Evolutionary conservation across 2,329 filamentous ascomycete genomes (phyloP), one percentile per base, ranked within the genome.

Genomic region (Pochonia chlamydosporia): DNA sequence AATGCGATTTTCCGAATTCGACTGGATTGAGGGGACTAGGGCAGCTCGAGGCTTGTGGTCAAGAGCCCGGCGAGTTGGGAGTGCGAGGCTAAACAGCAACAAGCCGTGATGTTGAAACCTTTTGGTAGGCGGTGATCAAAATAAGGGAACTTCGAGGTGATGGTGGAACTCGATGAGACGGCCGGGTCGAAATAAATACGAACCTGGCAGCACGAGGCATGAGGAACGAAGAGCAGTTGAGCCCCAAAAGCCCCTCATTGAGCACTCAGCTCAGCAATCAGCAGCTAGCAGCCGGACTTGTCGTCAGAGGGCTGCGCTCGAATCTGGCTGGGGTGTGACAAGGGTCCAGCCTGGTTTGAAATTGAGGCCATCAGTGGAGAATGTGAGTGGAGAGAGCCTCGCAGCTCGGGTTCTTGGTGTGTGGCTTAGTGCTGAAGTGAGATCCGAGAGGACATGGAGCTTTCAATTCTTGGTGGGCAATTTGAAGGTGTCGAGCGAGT

Each of bases 171-270:
- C 21, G 33, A 36, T n/a, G 13, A 16, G 21, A 16, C 42, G 42
- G 42, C 41, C 21, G 41, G 14, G 36, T 30, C 40, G 30, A 7
- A 42, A 44, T 30, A 30, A 45, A 44, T 37, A 43, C 28, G 16
- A 40, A 7, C 26, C 33, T 14, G 8, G n/a, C 33, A 7, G 16
- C 10, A 37, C n/a, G 7, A 37, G 33, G 18, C 33, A n/a, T 28
- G 25, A 3, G 4, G 13, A 28, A 16, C 26, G 14, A n/a, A 42
- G 20, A 26, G 26, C 26, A 28, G 7, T 28, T 28, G 26, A 28
- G 26, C 26, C 7, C 24, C 14, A 7, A 43, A 20, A 35, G 28
- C 26, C 41, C 41, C 41, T 43, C 41, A 23, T 43, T 11, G 5
- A 28, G 40, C 24, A n/a, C 21, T 21, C 20, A 25, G 40, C 24